These are phyloP conservation scores for Penicillium daleae DNA, from an alignment of 495 filamentous ascomycete genomes.

Conservation along the genomic window DNA sequence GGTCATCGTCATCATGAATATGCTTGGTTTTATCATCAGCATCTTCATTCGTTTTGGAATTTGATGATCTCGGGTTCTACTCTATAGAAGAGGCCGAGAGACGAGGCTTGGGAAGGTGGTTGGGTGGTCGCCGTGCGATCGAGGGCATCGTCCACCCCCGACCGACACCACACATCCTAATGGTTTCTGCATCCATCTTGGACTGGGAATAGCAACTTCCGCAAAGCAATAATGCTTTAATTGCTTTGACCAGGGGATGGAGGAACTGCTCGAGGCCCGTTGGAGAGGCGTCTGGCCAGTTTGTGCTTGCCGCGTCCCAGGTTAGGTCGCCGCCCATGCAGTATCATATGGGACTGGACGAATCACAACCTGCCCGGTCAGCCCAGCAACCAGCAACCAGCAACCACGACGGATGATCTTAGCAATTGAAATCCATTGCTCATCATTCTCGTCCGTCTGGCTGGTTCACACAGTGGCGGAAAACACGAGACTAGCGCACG, in stretches of 20 bases:
- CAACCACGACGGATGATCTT: not conserved
- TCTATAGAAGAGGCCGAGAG: not conserved
- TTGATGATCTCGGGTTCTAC: not conserved
- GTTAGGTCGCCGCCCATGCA: constrained; percentile 1
- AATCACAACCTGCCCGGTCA: not conserved
- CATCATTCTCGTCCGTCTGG: not conserved
- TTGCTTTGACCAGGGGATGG: not conserved
- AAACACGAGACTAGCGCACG: constrained; percentile 31
- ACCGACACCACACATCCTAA: not conserved
- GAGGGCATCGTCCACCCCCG: not conserved
- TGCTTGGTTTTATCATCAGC: not conserved
- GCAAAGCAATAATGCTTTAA: not conserved
- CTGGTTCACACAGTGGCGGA: constrained; percentile 18
- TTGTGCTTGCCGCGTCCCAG: constrained; percentile 2
- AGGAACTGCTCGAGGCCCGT: not conserved
- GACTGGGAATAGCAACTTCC: not conserved
- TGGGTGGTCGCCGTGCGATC: not conserved
- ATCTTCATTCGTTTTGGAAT: not conserved
- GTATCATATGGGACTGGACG: not conserved
- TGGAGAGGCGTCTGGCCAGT: constrained; percentile 1
- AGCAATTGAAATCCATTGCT: constrained; percentile 3
- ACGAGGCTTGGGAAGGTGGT: not conserved
- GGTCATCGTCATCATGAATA: not conserved
- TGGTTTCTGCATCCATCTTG: not conserved
- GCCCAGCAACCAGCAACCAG: not conserved